Base-by-base conservation (phyloP, 768 basidiomycete genomes). In the Phlegmacium glaucopus region DNA sequence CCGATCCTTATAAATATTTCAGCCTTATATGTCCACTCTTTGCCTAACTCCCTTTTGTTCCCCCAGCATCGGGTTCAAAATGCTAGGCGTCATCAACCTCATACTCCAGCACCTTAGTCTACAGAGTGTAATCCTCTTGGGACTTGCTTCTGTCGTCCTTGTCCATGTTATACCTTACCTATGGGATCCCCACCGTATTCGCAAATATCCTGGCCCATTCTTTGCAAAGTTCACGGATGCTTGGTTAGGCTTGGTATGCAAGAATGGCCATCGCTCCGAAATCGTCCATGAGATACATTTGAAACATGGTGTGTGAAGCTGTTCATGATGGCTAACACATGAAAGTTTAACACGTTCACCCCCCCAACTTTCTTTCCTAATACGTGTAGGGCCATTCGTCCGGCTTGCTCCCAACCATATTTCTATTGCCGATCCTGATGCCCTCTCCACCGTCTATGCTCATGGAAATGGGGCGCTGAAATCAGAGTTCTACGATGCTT, bases 401-500 rank as follows among this genome's bases (percentile, higher is more conserved):
- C 82, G 87, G 52, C 67, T 89, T 49, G 85, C 85, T 0, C 88
- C 88, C 0, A 85, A 87, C 56, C 85, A 90, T 55, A 71, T 92
- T 8, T 88, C 86, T 1, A 72, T 92, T 40, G 80, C 85, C 9
- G 82, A 89, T 56, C 89, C 91, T 0, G 83, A 82, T 1, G 91
- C 90, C 1, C 77, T 94, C 11, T 72, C 72, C 32, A 61, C 82
- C 48, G 74, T 94, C 11, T 93, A 93, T 58, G 90, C 83, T 1
- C 91, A 80, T 57, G 90, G 90, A 4, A 91, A 83, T 47, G 90
- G 91, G n/a, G 79, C 86, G 5, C 74, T 86, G 47, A 93, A 92
- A 58, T 79, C 83, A 12, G 60, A 77, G n/a, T 90, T 90, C 63
- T 90, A 87, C 60, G 83, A 87, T 48, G 81, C 80, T 11, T 91